Percentiles rank a stretch among this genome's conserved stretches.
These are phyloP conservation scores for Colletotrichum orchidophilum DNA, from an alignment of 2,329 filamentous ascomycete genomes.

Conservation along the genomic window DNA sequence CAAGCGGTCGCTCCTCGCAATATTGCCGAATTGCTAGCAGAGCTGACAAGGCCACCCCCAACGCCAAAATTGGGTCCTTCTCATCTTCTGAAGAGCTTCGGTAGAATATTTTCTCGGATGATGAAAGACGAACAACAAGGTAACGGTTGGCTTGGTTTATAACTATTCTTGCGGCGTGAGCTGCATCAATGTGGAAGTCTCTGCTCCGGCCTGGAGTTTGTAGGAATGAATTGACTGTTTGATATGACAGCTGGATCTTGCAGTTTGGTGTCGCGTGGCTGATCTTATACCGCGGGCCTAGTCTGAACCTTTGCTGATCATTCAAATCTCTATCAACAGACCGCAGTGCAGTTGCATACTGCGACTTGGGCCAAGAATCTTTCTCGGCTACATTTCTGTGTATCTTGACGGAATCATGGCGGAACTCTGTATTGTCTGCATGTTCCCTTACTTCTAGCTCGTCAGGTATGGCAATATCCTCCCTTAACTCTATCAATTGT, in stretches of 20 bases:
- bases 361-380: background rate
- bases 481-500: background rate
- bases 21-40: background rate
- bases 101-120: accelerated
- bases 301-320: background rate
- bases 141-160: background rate
- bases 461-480: background rate
- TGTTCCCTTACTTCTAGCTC: background rate
- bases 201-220: background rate
- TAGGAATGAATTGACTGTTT: background rate
- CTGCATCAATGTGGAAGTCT: background rate
- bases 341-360: background rate
- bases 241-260: background rate
- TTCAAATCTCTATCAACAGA: background rate
- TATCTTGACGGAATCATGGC: background rate
- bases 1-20: background rate
- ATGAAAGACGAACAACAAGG: background rate
- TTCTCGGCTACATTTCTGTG: background rate
- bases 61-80: background rate
- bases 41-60: background rate
- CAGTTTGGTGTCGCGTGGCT: background rate
- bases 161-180: background rate
- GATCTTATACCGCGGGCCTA: background rate
- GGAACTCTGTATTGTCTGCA: background rate
- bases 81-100: background rate